Evolutionary conservation across 352 stramenopile species (phyloP), one percentile per base, ranked within the genome.

Genomic region (Nothophytophthora sp.): DNA sequence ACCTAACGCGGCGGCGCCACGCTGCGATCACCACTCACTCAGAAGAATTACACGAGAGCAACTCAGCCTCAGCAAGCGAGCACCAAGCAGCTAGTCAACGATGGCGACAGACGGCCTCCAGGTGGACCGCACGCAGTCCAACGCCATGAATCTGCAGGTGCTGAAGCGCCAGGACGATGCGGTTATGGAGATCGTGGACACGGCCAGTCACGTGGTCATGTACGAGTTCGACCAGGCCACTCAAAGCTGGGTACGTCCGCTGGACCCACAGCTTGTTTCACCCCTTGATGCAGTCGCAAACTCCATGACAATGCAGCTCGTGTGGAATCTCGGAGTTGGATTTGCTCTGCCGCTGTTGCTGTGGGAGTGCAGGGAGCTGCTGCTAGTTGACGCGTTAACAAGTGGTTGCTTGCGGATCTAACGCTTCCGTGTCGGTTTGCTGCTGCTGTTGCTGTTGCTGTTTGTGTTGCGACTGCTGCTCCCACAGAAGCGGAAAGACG

Each of bases 71-170:
- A n/a, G n/a, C n/a, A n/a, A n/a, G n/a, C n/a, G n/a, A n/a, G n/a
- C n/a, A n/a, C n/a, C n/a, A n/a, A n/a, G n/a, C n/a, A n/a, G n/a
- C n/a, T 15, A 35, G 23, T 5, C 10, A 4, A 49, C 49, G 52
- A 83, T 83, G 70, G 60, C 67, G 24, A 30, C 62, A 27, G 59
- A 79, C 44, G 54, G 33, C 44, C 58, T 88, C 34, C 73, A 78
- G 35, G 70, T 92, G 46, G 81, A 95, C 63, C 81, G 81, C 55
- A 66, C 80, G 60, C 85, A 95, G 66, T 92, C 73, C 32, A 83
- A 95, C 47, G 85, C 80, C 16, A 88, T 95, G 79, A 95, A 95
- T 62, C 55, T 95, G 51, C 81, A 92, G 59, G 85, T 92, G 50
- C 74, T 95, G 30, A 88, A 89, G 67, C 80, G 85, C 35, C 81